Base-by-base conservation (phyloP, 2,329 filamentous ascomycete species). In the Furcasterigmium sp. region DNA sequence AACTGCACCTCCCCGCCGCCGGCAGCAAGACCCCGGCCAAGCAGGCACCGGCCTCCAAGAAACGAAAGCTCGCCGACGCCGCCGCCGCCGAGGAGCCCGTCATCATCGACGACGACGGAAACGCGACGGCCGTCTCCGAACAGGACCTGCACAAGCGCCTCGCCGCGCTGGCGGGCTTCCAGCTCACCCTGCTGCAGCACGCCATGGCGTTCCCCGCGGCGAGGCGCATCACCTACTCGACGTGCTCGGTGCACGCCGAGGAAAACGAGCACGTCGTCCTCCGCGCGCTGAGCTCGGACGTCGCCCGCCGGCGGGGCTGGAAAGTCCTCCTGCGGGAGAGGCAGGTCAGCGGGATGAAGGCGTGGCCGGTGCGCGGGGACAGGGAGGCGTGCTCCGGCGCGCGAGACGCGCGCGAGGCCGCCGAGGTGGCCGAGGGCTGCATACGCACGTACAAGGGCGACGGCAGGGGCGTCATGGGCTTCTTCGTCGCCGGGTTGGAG, bases 401-500 rank as follows among this genome's bases (percentile, higher is more conserved):
- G 41, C 57, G 71, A 32, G 63, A 71, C 3, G 60, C 87, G 2
- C 78, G 82, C 6, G 83, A 91, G 19, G 85, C 78, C 3, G 32
- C 14, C 5, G 63, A 71, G 3, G 60, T 87, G 2, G 78, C 82
- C 6, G 83, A 91, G 20, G 86, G 77, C 3, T 95, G 90, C 56
- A 84, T 96, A 44, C 74, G 91, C 46, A 87, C 88, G 25, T 84
- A 86, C 61, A 87, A 91, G 53, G 86, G 81, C 20, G 89, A 91
- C 53, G 83, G 82, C 9, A 79, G 85, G 49, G 89, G 90, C 0
- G 87, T 91, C 1, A 95, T 96, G 78, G 91, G 93, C 0, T 97
- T 98, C 64, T 98, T 98, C 55, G 87, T 96, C 17, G 89, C 82
- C n/a, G 88, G 77, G 0, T 95, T 98, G 63, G 76, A 88, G 3